Evolutionary conservation across 192 early-diverging fungal genomes (phyloP), one percentile per base, ranked within the genome.

Genomic region (Coemansia sp.): DNA sequence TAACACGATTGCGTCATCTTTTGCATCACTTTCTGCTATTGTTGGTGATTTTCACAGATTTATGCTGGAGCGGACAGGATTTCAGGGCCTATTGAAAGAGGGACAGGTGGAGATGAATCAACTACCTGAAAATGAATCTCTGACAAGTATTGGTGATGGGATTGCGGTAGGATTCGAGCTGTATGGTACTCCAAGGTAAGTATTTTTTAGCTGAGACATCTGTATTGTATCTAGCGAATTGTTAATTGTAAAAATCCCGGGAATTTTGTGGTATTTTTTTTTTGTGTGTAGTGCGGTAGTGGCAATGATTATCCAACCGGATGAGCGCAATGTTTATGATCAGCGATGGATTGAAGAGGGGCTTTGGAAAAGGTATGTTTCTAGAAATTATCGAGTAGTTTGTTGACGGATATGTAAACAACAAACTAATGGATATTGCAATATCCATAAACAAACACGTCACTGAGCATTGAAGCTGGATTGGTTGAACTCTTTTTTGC

Each of bases 1-100:
- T 67, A 98, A 98, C 78, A 97, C 96, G 5, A 96, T 98, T 75
- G 86, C 95, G 5, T 84, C 91, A 6, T 93, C 91, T n/a, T 98
- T 98, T 76, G 87, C 89, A 11, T 88, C 90, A 66, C 82, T 98
- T 17, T 93, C 92, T 1, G 76, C 86, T 0, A 73, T 90, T 46
- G 88, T 89, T 14, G 80, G 84, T 19, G 84, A 95, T 52, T 78
- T 98, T 30, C 96, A 98, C 68, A 72, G 82, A 90, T 70, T 56
- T 22, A 62, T 79, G 71, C 61, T 79, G 10, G 60, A 50, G 39
- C 64, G 64, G n/a, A 79, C 76, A 6, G 76, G 61, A 33, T 82
- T 72, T 51, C 33, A 63, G 58, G 57, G 54, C 5, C 24, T 82
- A 27, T 29, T 82, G 33, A 57, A 70, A 29, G 19, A 17, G 1